phyloP scores from a whole-genome alignment of 2,329 filamentous ascomycete species.

The Aspergillus bombycis region DNA sequence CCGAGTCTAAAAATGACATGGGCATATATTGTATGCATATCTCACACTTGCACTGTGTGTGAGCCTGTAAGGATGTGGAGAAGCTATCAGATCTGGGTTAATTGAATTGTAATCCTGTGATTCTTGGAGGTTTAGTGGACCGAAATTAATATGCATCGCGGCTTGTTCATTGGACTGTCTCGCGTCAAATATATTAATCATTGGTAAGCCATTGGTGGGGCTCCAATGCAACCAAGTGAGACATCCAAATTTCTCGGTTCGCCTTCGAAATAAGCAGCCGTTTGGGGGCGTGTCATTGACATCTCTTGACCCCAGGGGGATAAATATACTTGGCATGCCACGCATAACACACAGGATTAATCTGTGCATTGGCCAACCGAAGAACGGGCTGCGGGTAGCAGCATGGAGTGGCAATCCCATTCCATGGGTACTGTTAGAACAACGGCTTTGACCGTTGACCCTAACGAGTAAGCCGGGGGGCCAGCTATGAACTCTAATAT shows the following conservation, averaged over 20 bases:
- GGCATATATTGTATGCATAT: neutral
- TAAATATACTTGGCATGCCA: neutral
- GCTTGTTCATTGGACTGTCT: neutral
- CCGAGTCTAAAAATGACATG: neutral
- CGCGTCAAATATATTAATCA: neutral
- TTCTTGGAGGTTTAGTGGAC: neutral
- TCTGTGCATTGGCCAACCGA: neutral
- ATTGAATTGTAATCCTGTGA: neutral
- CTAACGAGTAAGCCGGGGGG: neutral
- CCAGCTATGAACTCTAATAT: neutral
- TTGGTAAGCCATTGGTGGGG: neutral
- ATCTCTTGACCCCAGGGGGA: neutral
- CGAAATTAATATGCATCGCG: neutral
- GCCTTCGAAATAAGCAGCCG: neutral
- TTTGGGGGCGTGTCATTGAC: neutral
- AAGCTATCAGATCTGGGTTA: neutral
- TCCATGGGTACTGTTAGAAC: neutral
- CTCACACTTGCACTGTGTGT: too few species aligned
- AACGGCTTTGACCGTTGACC: neutral
- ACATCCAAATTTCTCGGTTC: neutral
- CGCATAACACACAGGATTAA: neutral
- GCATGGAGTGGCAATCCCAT: neutral
- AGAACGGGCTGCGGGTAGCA: neutral
- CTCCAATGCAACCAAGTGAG: neutral
- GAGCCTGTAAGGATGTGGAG: neutral